A percentile compares a stretch with the other conserved stretches of the same genome.
Conservation (phyloP, 306 rosid genomes). For the Casuarina cunninghamiana region DNA sequence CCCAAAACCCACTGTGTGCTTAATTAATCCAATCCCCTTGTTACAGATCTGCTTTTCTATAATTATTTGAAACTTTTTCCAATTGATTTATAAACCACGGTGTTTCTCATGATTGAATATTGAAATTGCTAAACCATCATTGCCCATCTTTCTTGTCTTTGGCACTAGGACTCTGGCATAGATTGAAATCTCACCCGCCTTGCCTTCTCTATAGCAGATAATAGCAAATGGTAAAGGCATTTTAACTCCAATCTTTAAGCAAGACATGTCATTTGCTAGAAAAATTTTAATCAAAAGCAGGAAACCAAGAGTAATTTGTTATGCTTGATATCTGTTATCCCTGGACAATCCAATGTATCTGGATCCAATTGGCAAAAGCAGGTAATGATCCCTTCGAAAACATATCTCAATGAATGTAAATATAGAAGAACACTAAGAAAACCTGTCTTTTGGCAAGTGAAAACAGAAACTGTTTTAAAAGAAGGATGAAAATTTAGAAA, state of each 20-base stretch:
- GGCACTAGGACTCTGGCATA: neutral
- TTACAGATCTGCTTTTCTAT: neutral
- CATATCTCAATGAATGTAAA: neutral
- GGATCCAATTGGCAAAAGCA: neutral
- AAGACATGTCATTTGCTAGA: neutral
- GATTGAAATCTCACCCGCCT: conserved; percentile 3
- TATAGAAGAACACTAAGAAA: neutral
- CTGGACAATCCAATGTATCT: neutral
- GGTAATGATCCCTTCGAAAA: neutral
- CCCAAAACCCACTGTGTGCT: conserved; percentile 13
- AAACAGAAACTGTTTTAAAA: neutral
- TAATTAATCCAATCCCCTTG: neutral
- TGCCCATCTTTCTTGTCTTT: neutral
- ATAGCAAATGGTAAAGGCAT: conserved; percentile 2
- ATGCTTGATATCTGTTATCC: neutral
- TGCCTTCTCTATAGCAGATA: conserved; percentile 22
- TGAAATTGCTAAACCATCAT: neutral
- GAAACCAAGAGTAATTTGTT: neutral
- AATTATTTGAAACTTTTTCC: neutral
- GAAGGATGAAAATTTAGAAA: neutral
- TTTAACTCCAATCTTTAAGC: conserved; percentile 4
- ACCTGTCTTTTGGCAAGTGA: neutral
- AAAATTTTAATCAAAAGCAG: neutral
- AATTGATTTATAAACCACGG: neutral
- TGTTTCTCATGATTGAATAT: neutral